These are phyloP conservation scores for Andrographis paniculata DNA, from an alignment of 305 asterid genomes.

Conservation along the genomic window DNA sequence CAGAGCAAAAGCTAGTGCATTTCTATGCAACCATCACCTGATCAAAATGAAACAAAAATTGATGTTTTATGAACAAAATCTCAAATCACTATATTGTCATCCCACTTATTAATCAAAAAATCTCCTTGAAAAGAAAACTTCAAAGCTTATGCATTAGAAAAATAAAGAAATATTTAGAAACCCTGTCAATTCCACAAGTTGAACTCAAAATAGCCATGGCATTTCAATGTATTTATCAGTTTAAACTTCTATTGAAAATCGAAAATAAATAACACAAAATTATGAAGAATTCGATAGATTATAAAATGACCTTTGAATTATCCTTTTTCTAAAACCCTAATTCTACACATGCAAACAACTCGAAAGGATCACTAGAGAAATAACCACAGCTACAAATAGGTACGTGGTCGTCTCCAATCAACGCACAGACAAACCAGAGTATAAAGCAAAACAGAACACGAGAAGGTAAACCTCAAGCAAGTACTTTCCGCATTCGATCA, in stretches of 20 bases:
- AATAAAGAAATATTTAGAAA: too few species aligned
- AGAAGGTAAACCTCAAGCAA: neutral
- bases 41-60: slow-evolving; percentile 3
- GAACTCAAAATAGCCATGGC: neutral
- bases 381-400: neutral
- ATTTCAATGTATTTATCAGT: too few species aligned
- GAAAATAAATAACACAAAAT: too few species aligned
- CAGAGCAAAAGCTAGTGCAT: neutral
- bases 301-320: neutral
- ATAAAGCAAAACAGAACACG: neutral
- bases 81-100: neutral
- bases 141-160: too few species aligned
- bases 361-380: neutral
- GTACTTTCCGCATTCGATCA: neutral
- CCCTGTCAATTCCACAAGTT: too few species aligned
- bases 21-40: neutral
- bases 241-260: too few species aligned
- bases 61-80: neutral
- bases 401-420: neutral
- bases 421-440: neutral
- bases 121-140: too few species aligned
- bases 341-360: neutral
- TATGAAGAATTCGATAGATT: too few species aligned
- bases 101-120: too few species aligned
- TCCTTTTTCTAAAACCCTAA: neutral